phyloP scores from a whole-genome alignment of 768 basidiomycete species.

The Termitomyces titanicus region DNA sequence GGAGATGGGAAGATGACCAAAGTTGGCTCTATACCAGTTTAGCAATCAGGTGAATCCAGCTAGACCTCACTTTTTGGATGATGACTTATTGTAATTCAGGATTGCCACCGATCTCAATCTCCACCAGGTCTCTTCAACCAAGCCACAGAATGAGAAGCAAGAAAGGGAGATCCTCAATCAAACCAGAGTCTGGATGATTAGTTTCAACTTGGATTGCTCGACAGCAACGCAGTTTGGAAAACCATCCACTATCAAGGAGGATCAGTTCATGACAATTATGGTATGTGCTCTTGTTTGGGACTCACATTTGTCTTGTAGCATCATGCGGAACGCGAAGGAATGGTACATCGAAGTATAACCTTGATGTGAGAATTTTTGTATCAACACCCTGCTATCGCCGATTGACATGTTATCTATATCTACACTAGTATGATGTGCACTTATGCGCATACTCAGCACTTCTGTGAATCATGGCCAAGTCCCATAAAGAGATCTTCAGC shows the following conservation, averaged over 20 bases:
- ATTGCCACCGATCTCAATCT: constrained; percentile 90
- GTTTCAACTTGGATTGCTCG: constrained; percentile 85
- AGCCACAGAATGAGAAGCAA: constrained; percentile 68
- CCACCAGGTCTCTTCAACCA: constrained; percentile 58
- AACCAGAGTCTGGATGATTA: constrained; percentile 86
- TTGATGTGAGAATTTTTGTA: constrained; percentile 35
- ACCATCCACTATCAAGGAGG: constrained; percentile 84
- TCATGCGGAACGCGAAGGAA: constrained; percentile 65
- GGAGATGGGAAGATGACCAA: constrained; percentile 86
- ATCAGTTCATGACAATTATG: constrained; percentile 47
- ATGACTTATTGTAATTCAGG: constrained; percentile 28
- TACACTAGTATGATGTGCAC: constrained; percentile 64
- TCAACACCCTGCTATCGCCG: not conserved
- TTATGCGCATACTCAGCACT: constrained; percentile 71
- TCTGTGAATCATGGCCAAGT: constrained; percentile 65
- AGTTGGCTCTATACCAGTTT: constrained; percentile 89
- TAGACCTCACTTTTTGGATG: constrained; percentile 2
- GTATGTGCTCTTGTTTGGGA: not conserved
- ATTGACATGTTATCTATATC: not conserved
- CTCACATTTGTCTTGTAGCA: constrained; percentile 28
- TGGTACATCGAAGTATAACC: constrained; percentile 76
- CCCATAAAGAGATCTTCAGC: constrained; percentile 76
- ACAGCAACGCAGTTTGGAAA: constrained; percentile 89
- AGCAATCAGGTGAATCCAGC: constrained; percentile 59
- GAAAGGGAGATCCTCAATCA: constrained; percentile 84